Base-by-base conservation (phyloP, 805 yeast genomes). In the Saccharomycopsis lassenensis region DNA sequence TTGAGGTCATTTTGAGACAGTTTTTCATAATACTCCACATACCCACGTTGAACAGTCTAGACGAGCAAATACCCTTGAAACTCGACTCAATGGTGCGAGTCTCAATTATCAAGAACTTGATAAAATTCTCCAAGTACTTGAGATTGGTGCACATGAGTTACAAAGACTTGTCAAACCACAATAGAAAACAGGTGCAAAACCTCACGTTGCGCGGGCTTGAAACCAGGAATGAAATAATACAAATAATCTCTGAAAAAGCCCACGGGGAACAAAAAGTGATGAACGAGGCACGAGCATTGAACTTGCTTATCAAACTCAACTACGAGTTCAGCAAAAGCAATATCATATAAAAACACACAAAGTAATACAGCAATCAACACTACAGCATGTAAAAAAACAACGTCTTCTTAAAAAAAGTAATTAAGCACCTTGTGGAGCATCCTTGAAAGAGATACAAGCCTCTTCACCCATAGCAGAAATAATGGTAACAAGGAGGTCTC, bases 391-490 rank as follows among this genome's bases (percentile, higher is more conserved):
- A 39, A n/a, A n/a, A n/a, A n/a, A n/a, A n/a, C n/a, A n/a, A n/a
- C n/a, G n/a, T n/a, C n/a, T n/a, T n/a, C 29, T 48, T 55, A 24
- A n/a, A 19, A 28, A 40, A 33, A 20, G 30, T 31, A 24, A 36
- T 46, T 54, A 59, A 47, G 52, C 56, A 46, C 55, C 48, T 61
- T 80, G 83, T 69, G 97, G 95, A 62, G 97, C 95, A 72, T 91
- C 98, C 80, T 89, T 91, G 89, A 69, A 83, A 58, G 96, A 79
- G 62, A 91, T 81, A 57, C 94, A 93, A 63, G 97, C 96, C 76
- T 91, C 98, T 77, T 91, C 98, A 66, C 85, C 93, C 98, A 91
- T 91, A 56, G 98, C 93, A 51, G 95, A 68, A 68, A 91, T 82
- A 71, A 91, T 82, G 60, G 98, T 86, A 58, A 91, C 95, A 59